Conservation (phyloP, 164 flowering plant genomes). For the Stephania japonica region DNA sequence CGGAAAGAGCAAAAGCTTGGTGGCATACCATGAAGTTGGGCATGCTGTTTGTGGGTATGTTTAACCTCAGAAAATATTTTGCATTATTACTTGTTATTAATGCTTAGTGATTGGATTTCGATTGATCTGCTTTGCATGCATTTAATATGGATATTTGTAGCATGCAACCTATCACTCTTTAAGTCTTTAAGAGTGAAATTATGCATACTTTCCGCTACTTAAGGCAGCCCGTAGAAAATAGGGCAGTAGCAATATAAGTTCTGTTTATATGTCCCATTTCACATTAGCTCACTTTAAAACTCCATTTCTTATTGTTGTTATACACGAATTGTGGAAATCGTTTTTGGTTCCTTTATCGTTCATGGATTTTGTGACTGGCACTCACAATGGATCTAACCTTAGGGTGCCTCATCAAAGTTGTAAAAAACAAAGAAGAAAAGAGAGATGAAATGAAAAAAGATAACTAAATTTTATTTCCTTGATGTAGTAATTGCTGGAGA, state of each 20-base stretch:
- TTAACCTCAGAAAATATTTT: neutral
- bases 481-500: neutral
- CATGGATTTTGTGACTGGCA: too few relatives aligned
- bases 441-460: neutral
- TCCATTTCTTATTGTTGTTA: too few relatives aligned
- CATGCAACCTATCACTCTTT: neutral
- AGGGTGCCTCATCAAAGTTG: too few relatives aligned
- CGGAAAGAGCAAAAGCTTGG: slow-evolving; percentile 87
- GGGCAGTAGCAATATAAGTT: too few relatives aligned
- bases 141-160: neutral
- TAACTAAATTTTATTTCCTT: neutral
- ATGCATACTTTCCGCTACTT: too few relatives aligned
- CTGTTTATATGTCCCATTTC: too few relatives aligned
- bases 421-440: neutral
- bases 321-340: too few relatives aligned
- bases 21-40: slow-evolving; percentile 96
- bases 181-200: neutral
- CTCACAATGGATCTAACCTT: too few relatives aligned
- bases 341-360: too few relatives aligned
- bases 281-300: too few relatives aligned
- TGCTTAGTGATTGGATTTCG: neutral
- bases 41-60: slow-evolving; percentile 90
- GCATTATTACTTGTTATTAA: neutral
- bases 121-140: neutral
- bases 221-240: too few relatives aligned